Conservation (phyloP, 441 rosid genomes). For the Erysimum pusillum region DNA sequence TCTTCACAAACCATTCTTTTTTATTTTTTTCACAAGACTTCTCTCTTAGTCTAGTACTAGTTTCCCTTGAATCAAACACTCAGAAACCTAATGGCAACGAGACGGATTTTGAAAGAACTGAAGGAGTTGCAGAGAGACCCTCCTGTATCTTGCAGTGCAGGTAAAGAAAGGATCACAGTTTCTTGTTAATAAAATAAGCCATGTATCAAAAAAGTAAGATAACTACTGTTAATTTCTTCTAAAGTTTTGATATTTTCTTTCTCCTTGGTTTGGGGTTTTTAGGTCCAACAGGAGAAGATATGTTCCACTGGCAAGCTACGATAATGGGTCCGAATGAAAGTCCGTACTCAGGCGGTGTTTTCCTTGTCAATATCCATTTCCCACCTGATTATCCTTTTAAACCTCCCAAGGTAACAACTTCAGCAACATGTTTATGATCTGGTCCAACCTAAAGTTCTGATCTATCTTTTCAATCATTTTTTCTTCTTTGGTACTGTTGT, state of each 20-base stretch:
- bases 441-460: not conserved
- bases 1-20: not conserved
- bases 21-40: slow-evolving; percentile 7
- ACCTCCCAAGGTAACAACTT: slow-evolving; percentile 62
- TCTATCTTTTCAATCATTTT: not conserved
- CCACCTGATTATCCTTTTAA: slow-evolving; percentile 73
- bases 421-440: slow-evolving; percentile 7
- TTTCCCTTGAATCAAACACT: not conserved
- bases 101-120: slow-evolving; percentile 68
- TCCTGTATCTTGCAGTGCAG: slow-evolving; percentile 77
- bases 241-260: not conserved
- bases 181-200: slow-evolving; percentile 1
- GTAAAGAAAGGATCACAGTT: slow-evolving; percentile 41
- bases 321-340: slow-evolving; percentile 69
- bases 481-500: not conserved
- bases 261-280: not conserved
- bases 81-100: slow-evolving; percentile 56
- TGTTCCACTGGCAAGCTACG: slow-evolving; percentile 77
- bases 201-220: slow-evolving; percentile 22
- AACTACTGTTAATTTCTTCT: slow-evolving; percentile 17
- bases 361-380: slow-evolving; percentile 64
- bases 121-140: slow-evolving; percentile 77
- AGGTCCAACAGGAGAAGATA: slow-evolving; percentile 69
- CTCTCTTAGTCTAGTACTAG: slow-evolving; percentile 3
- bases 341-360: slow-evolving; percentile 70